These are phyloP conservation scores for Fusarium pseudocircinatum DNA, from an alignment of 2,329 filamentous ascomycete species.

Conservation along the genomic window DNA sequence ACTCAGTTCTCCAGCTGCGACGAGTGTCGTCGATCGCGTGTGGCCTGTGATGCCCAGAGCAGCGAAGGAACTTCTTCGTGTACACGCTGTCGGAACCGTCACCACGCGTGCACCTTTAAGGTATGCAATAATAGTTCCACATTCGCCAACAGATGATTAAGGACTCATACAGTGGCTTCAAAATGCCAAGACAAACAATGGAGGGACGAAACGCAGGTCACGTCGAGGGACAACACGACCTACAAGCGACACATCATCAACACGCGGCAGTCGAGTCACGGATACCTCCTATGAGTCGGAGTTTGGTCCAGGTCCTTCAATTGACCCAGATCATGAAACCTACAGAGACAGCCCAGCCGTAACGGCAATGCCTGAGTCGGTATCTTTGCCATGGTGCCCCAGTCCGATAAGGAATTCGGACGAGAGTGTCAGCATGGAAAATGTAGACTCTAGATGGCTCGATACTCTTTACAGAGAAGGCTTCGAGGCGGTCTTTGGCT, in stretches of 20 bases:
- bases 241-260: slow-evolving; percentile 23
- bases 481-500: slow-evolving; percentile 54
- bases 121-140: slow-evolving; percentile 3
- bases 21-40: slow-evolving; percentile 45
- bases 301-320: not conserved
- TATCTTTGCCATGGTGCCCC: not conserved
- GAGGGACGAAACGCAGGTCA: slow-evolving; percentile 19
- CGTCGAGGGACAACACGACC: slow-evolving; percentile 19
- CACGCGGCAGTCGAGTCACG: not conserved
- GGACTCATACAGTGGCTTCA: slow-evolving; percentile 40
- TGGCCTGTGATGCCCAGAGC: slow-evolving; percentile 44
- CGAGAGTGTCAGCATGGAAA: not conserved
- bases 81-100: slow-evolving; percentile 61
- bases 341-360: not conserved
- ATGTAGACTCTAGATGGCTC: slow-evolving; percentile 38
- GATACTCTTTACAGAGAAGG: slow-evolving; percentile 47
- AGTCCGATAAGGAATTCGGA: not conserved
- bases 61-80: slow-evolving; percentile 71
- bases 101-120: slow-evolving; percentile 45
- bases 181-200: slow-evolving; percentile 25
- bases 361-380: not conserved
- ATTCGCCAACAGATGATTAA: not conserved
- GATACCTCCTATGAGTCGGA: not conserved
- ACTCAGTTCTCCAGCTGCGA: slow-evolving; percentile 51
- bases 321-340: not conserved